Base-by-base conservation (phyloP, 1,139 yeast genomes). In the Hansenula lynferdii region DNA sequence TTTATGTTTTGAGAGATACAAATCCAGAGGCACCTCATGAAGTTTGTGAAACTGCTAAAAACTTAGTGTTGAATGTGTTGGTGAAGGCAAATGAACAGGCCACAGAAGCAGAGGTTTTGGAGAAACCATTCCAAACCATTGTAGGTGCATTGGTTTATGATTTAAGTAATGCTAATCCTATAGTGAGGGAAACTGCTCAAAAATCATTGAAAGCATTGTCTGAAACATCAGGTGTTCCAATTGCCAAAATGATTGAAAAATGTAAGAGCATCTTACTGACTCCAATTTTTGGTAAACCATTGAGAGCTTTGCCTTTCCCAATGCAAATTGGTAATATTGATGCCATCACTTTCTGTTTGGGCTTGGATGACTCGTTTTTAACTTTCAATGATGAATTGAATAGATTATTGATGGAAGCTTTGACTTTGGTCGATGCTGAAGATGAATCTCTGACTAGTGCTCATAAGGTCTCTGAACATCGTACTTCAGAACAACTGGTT, bases 271-370 rank as follows among this genome's bases (percentile, higher is more conserved):
- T 90, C 34, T 67, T 94, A 32, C 65, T 94, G 35, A 86, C 95
- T 1, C 98, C 98, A 8, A 92, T 94, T 31, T 94, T 92, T 65
- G 96, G 96, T 7, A 94, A 94, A 56, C 99, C 99, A 1, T 65
- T 94, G 43, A 72, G 99, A 45, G 98, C 98, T 0, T 70, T 94
- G 45, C 98, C 99, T 0, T 92, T 94, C 65, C 95, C 97, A 4
- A 92, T 90, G 96, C 98, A 94, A 64, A 92, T 94, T 42, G 98
- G 98, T 25, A 90, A 92, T 59, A 89, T 94, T 44, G 98, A 92
- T 62, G 98, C 97, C 1, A 86, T 94, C 12, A 81, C 95, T 0
- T 94, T 82, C 60, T 92, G 97, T 54, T 67, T 94, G 44, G 79
- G 83, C 2, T 69, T 92, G 36, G 92, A 86, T 8, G 77, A 85